phyloP scores from a whole-genome alignment of 257 asterid species.

The Solanum paucissectum region DNA sequence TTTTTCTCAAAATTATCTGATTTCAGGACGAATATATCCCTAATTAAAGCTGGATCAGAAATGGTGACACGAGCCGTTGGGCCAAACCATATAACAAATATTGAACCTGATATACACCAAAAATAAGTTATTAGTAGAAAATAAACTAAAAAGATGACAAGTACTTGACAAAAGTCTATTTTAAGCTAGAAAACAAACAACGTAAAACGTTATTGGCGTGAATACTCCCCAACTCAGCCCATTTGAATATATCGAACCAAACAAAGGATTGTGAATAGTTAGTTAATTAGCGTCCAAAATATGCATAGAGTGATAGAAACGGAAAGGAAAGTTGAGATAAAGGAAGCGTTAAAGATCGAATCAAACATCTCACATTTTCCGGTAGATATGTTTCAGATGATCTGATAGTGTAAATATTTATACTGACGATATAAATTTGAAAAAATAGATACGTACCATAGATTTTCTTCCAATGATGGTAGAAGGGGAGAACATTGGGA shows the following conservation, averaged over 20 bases:
- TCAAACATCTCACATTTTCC: not conserved
- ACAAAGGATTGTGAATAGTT: not conserved
- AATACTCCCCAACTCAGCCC: not conserved
- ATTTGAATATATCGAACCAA: not conserved
- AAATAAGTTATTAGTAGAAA: not conserved
- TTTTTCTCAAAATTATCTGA: conserved; percentile 75
- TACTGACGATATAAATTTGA: not conserved
- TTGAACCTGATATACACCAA: conserved; percentile 38
- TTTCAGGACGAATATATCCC: conserved; percentile 63
- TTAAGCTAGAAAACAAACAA: not conserved
- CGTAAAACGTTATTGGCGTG: not conserved
- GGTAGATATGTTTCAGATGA: not conserved
- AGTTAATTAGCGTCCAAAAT: not conserved
- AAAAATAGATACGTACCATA: conserved; percentile 37
- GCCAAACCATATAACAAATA: conserved; percentile 86
- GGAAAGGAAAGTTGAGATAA: not conserved
- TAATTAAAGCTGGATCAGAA: conserved; percentile 63
- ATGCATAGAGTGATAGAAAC: not conserved
- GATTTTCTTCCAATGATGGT: conserved; percentile 86
- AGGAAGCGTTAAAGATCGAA: not conserved
- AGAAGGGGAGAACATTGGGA: conserved; percentile 84
- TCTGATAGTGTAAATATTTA: not conserved
- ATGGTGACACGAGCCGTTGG: conserved; percentile 68
- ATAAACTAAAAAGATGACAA: not conserved
- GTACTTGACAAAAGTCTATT: not conserved